Percentiles rank a stretch among this genome's conserved stretches.
Evolutionary conservation across 163 green algal genomes (phyloP).

Genomic region (Botryococcus braunii): DNA sequence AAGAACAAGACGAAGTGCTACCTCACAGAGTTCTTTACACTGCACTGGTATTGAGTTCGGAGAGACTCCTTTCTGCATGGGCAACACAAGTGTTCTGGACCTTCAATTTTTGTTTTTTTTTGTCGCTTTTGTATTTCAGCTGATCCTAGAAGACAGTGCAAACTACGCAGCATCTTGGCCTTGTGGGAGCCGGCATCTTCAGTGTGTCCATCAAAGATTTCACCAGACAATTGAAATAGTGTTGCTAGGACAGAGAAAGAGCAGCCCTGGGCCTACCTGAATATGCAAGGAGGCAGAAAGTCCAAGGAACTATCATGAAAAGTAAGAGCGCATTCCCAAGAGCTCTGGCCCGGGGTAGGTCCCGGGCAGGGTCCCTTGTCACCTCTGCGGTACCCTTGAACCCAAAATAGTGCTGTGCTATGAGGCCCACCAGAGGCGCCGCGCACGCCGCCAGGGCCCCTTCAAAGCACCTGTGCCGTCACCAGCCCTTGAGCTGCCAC

Average conservation of each 20-base stretch:
- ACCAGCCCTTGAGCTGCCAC: too few species aligned
- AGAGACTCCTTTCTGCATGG: too few species aligned
- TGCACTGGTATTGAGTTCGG: too few species aligned
- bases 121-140: neutral
- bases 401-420: conserved; percentile 67
- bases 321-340: conserved; percentile 28
- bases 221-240: too few species aligned
- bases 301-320: conserved; percentile 39
- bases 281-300: conserved; percentile 41
- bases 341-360: conserved; percentile 24
- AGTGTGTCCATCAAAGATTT: too few species aligned
- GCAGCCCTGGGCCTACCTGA: conserved; percentile 20
- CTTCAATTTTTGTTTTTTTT: neutral
- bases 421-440: conserved; percentile 64
- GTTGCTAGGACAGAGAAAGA: neutral
- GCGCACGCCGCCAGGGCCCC: conserved; percentile 65
- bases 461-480: conserved; percentile 44
- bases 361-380: neutral
- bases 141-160: neutral
- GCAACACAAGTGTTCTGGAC: too few species aligned
- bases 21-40: too few species aligned
- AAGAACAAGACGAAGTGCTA: too few species aligned
- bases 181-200: neutral
- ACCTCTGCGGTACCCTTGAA: conserved; percentile 31
- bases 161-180: neutral